These are phyloP conservation scores for Rhodotorula taiwanensis DNA, from an alignment of 768 basidiomycete species.

Conservation along the genomic window DNA sequence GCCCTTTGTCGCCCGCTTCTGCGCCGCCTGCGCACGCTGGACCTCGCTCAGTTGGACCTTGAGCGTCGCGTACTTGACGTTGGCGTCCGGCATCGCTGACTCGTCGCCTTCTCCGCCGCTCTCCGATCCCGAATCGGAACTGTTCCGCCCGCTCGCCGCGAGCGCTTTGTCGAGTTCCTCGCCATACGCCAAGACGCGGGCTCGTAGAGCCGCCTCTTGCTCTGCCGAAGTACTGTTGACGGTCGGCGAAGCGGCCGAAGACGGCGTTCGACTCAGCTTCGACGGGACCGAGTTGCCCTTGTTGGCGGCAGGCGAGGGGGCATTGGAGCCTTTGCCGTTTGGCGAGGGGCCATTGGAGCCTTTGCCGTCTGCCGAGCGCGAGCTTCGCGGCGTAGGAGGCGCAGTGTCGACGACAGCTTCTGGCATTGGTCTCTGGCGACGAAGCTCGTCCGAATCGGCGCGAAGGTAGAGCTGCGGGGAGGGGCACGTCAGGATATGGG, in stretches of 20 bases:
- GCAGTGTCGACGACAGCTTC: constrained; percentile 20
- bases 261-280: not conserved
- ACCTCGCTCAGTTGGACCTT: constrained; percentile 56
- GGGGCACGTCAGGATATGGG: not conserved
- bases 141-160: not conserved
- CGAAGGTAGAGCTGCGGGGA: constrained; percentile 57
- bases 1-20: constrained; percentile 25
- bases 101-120: no score
- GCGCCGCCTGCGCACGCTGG: constrained; percentile 44
- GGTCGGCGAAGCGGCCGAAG: not conserved
- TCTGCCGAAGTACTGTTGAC: not conserved
- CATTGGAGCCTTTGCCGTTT: no score
- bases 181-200: constrained; percentile 30
- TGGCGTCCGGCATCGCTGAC: constrained; percentile 49
- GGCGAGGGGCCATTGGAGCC: not conserved
- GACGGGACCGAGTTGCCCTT: not conserved
- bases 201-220: constrained; percentile 12
- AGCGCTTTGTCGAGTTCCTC: constrained; percentile 16
- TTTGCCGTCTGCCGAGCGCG: no score
- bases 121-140: no score
- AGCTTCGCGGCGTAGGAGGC: constrained; percentile 4
- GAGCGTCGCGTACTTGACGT: constrained; percentile 57
- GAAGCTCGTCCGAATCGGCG: constrained; percentile 58
- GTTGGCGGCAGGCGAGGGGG: not conserved
- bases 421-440: constrained; percentile 38